Percentiles rank a stretch among this genome's conserved stretches.
Conservation (phyloP, 192 early-diverging fungal genomes). For the Coemansia sp. region DNA sequence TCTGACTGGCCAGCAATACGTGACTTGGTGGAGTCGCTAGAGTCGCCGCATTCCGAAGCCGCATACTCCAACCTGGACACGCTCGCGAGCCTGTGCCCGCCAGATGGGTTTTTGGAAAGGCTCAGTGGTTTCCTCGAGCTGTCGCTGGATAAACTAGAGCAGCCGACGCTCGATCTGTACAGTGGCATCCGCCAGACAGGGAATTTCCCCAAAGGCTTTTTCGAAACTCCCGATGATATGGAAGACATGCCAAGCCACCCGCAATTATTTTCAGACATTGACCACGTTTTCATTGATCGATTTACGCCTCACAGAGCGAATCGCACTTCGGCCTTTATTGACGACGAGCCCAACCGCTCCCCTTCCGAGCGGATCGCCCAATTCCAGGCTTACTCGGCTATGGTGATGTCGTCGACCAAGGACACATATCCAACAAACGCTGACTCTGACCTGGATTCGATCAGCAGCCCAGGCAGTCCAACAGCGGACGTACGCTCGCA, state of each 20-base stretch:
- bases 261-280: slow-evolving; percentile 3
- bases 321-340: not conserved
- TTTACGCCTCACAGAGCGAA: slow-evolving; percentile 21
- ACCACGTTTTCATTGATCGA: slow-evolving; percentile 14
- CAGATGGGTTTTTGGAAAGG: slow-evolving; percentile 25
- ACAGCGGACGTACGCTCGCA: slow-evolving; percentile 12
- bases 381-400: slow-evolving; percentile 19
- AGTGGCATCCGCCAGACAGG: slow-evolving; percentile 30
- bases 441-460: not conserved
- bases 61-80: not conserved
- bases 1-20: slow-evolving; percentile 17
- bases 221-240: slow-evolving; percentile 22
- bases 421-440: not conserved
- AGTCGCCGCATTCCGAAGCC: not conserved
- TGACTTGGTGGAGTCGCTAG: slow-evolving; percentile 12
- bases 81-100: slow-evolving; percentile 19
- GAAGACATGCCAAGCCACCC: slow-evolving; percentile 11
- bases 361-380: slow-evolving; percentile 24
- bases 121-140: slow-evolving; percentile 23
- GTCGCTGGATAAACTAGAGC: slow-evolving; percentile 24
- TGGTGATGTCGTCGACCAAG: slow-evolving; percentile 7
- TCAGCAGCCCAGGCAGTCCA: slow-evolving; percentile 13
- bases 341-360: slow-evolving; percentile 13
- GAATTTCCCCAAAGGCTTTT: slow-evolving; percentile 36
- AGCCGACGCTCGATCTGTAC: slow-evolving; percentile 41